A percentile compares a stretch with the other conserved stretches of the same genome.
These are phyloP conservation scores for Globisporangium emineosum DNA, from an alignment of 352 stramenopile species.

Conservation along the genomic window DNA sequence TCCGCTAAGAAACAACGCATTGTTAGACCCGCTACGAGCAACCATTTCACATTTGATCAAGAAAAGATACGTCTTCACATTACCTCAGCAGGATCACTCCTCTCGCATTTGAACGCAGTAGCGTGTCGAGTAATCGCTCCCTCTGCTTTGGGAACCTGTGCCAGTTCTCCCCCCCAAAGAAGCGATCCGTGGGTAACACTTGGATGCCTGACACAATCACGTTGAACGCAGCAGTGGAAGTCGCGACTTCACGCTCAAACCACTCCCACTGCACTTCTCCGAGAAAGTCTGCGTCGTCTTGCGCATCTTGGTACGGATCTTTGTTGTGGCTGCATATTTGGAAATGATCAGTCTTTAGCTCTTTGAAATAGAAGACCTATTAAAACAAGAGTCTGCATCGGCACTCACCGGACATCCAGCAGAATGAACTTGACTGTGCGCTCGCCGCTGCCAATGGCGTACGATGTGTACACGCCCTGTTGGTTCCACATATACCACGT, in stretches of 20 bases:
- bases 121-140: slow-evolving; percentile 73
- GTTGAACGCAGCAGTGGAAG: slow-evolving; percentile 87
- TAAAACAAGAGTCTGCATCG: not conserved
- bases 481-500: not conserved
- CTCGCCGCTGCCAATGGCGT: slow-evolving; percentile 54
- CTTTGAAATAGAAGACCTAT: not conserved
- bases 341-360: not conserved
- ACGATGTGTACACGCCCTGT: slow-evolving; percentile 78
- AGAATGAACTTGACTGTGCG: slow-evolving; percentile 82
- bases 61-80: too few species aligned
- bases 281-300: slow-evolving; percentile 66
- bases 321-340: slow-evolving; percentile 56
- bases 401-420: slow-evolving; percentile 61
- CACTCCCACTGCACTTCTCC: slow-evolving; percentile 78
- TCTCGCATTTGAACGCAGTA: slow-evolving; percentile 79
- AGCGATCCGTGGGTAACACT: slow-evolving; percentile 76
- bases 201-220: slow-evolving; percentile 92
- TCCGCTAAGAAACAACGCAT: slow-evolving; percentile 42
- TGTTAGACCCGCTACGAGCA: not conserved
- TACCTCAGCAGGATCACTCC: slow-evolving; percentile 86
- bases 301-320: slow-evolving; percentile 51
- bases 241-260: slow-evolving; percentile 76
- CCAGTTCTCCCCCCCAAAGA: slow-evolving; percentile 86
- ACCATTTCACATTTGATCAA: not conserved
- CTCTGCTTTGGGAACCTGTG: slow-evolving; percentile 77